phyloP scores from a whole-genome alignment of 2,329 filamentous ascomycete genomes.

The Fonsecaea multimorphosa region DNA sequence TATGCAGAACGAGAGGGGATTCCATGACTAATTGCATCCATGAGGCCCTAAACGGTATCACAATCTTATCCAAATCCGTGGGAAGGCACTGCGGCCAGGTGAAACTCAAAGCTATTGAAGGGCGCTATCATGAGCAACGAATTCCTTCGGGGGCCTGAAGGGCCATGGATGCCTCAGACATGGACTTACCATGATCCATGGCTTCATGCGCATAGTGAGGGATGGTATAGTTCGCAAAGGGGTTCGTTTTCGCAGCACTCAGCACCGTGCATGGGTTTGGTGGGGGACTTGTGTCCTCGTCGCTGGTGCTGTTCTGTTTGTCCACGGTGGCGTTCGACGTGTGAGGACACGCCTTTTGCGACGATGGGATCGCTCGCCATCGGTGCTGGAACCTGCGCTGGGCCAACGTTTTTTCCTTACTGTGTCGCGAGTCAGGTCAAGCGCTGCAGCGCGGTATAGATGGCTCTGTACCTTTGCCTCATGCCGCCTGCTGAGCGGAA shows the following conservation, averaged over 20 bases:
- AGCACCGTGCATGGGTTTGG: background rate
- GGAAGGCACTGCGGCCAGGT: slow-evolving; percentile 18
- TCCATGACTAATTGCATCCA: slow-evolving; percentile 19
- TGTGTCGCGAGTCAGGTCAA: background rate
- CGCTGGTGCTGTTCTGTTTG: background rate
- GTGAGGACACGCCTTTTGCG: background rate
- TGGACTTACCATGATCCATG: slow-evolving; percentile 19
- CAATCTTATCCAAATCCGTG: slow-evolving; percentile 1
- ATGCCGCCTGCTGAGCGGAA: background rate
- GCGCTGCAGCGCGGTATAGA: background rate
- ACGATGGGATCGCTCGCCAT: slow-evolving; percentile 7
- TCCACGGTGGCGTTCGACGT: background rate
- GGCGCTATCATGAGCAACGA: background rate
- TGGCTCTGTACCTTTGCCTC: background rate
- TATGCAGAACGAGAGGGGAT: slow-evolving; percentile 14
- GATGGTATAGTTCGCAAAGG: slow-evolving; percentile 11
- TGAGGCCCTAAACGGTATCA: slow-evolving; percentile 1
- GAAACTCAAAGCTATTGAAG: slow-evolving; percentile 9
- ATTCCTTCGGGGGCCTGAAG: background rate
- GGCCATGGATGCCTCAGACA: background rate
- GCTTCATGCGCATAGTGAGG: slow-evolving; percentile 14
- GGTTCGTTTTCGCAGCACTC: slow-evolving; percentile 8
- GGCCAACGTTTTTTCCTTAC: slow-evolving; percentile 1
- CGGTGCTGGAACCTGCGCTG: slow-evolving; percentile 8
- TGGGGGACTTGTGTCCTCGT: slow-evolving; percentile 1